phyloP scores from a whole-genome alignment of 768 basidiomycete species.

The Agaricus subrufescens region DNA sequence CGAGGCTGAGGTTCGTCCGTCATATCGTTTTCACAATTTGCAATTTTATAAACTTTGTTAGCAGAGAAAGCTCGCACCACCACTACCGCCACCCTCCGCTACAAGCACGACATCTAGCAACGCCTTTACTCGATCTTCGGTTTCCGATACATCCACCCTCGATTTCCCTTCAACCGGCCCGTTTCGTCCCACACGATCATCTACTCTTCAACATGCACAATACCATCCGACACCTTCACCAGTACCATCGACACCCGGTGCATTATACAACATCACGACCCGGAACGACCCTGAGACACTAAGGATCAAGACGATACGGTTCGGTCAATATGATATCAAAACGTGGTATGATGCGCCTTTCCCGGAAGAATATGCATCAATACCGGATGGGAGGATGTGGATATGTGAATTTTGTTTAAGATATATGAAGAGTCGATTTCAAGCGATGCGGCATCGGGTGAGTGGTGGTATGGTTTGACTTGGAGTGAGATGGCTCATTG shows the following conservation, averaged over 20 bases:
- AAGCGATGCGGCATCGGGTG: conserved; percentile 81
- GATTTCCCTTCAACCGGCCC: conserved; percentile 41
- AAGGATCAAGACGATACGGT: conserved; percentile 84
- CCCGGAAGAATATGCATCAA: conserved; percentile 92
- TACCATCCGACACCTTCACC: conserved; percentile 31
- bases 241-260: conserved; percentile 38
- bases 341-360: conserved; percentile 99
- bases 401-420: conserved; percentile 98
- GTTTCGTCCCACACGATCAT: conserved; percentile 60
- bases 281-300: conserved; percentile 32
- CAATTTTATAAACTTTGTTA: neutral
- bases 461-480: conserved; percentile 22
- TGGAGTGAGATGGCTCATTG: neutral
- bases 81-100: conserved; percentile 23
- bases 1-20: conserved; percentile 64
- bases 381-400: conserved; percentile 91
- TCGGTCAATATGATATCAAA: conserved; percentile 88
- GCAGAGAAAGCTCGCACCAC: conserved; percentile 48
- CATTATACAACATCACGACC: conserved; percentile 20
- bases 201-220: conserved; percentile 36
- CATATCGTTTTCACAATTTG: neutral
- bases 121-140: conserved; percentile 1
- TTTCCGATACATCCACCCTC: neutral
- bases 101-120: conserved; percentile 6
- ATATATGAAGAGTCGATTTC: conserved; percentile 94